These are phyloP conservation scores for Curvularia eragrostidis DNA, from an alignment of 2,329 filamentous ascomycete species.

Conservation along the genomic window DNA sequence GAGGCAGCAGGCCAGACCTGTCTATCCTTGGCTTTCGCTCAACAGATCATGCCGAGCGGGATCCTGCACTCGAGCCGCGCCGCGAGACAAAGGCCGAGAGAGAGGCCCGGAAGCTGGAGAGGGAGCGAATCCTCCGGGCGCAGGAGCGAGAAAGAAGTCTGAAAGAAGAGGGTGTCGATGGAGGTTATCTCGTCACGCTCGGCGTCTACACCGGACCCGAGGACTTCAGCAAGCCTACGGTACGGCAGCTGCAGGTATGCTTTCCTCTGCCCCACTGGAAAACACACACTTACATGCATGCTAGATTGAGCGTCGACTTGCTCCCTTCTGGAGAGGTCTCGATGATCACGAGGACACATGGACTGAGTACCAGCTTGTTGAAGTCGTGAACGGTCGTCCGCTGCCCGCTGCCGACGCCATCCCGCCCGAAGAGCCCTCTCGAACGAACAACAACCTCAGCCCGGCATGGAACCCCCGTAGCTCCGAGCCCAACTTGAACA, in stretches of 20 bases:
- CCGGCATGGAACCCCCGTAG: constrained; percentile 54
- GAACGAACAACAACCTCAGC: constrained; percentile 48
- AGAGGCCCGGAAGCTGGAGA: constrained; percentile 84
- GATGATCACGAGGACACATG: constrained; percentile 88
- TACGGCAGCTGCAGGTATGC: constrained; percentile 86
- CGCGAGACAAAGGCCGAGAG: constrained; percentile 91
- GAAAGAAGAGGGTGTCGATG: constrained; percentile 90
- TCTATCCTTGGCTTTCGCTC: constrained; percentile 65
- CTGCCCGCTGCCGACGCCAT: constrained; percentile 85
- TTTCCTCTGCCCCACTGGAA: constrained; percentile 7
- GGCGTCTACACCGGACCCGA: constrained; percentile 91
- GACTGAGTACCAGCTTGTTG: constrained; percentile 95
- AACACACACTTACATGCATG: constrained; percentile 24
- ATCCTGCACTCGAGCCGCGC: constrained; percentile 63
- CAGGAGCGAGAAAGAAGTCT: constrained; percentile 92
- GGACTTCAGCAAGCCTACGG: constrained; percentile 88
- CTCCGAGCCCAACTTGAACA: constrained; percentile 69
- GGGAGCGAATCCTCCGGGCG: constrained; percentile 74
- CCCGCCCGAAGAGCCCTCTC: constrained; percentile 70
- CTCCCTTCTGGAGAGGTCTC: constrained; percentile 94
- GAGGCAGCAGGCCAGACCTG: constrained; percentile 65
- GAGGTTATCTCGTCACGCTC: constrained; percentile 91
- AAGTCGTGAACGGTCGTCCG: constrained; percentile 81
- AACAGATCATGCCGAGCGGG: constrained; percentile 56
- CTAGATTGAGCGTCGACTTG: constrained; percentile 91